Base-by-base conservation (phyloP, 2,329 filamentous ascomycete species). In the Pseudocercospora musae region DNA sequence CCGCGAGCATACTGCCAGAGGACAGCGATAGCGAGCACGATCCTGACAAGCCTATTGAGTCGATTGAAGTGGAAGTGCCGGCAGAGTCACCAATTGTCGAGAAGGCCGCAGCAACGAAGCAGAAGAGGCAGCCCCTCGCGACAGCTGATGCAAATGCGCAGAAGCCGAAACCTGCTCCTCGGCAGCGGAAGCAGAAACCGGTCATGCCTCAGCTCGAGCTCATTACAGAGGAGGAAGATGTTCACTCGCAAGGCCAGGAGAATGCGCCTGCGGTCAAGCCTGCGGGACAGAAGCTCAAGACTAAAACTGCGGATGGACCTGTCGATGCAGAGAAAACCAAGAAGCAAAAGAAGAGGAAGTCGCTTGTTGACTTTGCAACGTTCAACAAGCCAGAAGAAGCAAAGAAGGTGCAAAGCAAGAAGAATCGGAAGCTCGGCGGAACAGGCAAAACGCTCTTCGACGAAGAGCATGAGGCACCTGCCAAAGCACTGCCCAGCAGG, bases 1-100 rank as follows among this genome's bases (percentile, higher is more conserved):
- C 86, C 25, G 87, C 82, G 64, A 88, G 81, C 66, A 78, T 88
- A 13, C 77, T 78, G n/a, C 77, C 79, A 6, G 67, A 65, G n/a
- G 52, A 54, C 52, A 66, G 62, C 42, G 75, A 77, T 29, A 80
- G 76, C 18, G 72, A 71, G 29, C 53, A 61, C 9, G 64, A 62
- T 27, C 64, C 70, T 1, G 64, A 66, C 27, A 71, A 70, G 56
- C 68, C 62, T 33, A 57, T 70, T 40, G 70, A 74, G 20, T 62
- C 67, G 18, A 59, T 69, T 23, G 71, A 73, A 13, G 57, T 58
- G 20, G 71, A 73, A 13, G 58, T 50, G 13, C 58, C 66, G 11
- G 62, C 59, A 15, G 71, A 69, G 52, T 70, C 66, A 21, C 59
- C 72, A 40, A 71, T 73, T 62, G 49, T 58, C 21, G 64, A 66